Conservation (phyloP, 768 basidiomycete genomes). For the Grammothele lineata region DNA sequence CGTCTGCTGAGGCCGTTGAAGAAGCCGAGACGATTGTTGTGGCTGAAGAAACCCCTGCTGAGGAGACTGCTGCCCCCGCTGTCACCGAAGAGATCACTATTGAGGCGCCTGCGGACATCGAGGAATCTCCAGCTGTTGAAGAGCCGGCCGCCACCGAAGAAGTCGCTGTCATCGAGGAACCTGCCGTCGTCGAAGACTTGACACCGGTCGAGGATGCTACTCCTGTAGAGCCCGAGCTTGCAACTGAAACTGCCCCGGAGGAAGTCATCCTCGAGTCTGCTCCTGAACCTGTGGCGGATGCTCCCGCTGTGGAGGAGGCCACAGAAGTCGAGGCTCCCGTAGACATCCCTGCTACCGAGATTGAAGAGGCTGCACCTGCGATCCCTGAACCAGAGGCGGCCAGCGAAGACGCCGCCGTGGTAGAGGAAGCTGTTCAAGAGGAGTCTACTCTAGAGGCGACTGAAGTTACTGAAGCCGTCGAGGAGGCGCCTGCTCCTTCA, state of each 20-base stretch:
- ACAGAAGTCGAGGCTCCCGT: neutral
- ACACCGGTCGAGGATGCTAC: neutral
- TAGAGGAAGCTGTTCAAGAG: neutral
- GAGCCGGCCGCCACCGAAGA: neutral
- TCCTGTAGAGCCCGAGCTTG: neutral
- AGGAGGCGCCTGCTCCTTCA: neutral
- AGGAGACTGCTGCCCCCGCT: neutral
- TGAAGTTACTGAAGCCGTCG: too few species aligned
- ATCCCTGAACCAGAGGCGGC: too few species aligned
- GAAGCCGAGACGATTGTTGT: too few species aligned
- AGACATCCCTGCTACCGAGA: neutral
- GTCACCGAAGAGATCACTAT: neutral
- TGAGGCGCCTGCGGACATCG: conserved; percentile 2
- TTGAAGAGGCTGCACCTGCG: neutral
- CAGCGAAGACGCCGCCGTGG: neutral
- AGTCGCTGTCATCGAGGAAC: neutral
- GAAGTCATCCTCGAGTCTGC: neutral
- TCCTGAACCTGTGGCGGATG: neutral
- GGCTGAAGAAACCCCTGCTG: neutral
- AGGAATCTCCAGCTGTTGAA: conserved; percentile 2
- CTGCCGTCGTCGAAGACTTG: neutral
- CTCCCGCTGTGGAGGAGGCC: neutral
- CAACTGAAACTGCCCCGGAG: neutral
- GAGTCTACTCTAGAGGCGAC: neutral
- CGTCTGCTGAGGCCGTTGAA: too few species aligned